phyloP scores from a whole-genome alignment of 306 rosid species.

The Alnus rubra region DNA sequence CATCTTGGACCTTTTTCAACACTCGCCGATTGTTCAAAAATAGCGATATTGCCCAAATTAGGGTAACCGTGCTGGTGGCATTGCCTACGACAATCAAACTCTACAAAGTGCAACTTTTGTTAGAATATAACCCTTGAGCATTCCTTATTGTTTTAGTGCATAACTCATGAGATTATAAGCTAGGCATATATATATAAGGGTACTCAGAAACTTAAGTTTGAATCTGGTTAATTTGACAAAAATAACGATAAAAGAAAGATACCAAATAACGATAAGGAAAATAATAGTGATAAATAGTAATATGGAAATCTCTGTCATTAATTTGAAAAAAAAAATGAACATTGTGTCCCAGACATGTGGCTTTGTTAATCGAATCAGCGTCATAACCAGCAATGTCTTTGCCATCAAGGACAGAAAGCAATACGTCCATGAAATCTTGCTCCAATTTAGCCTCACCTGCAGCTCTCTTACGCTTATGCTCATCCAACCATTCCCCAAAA shows the following conservation, averaged over 20 bases:
- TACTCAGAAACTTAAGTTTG: too few relatives aligned
- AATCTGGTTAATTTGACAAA: too few relatives aligned
- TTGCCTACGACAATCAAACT: background rate
- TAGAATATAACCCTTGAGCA: background rate
- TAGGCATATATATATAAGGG: too few relatives aligned
- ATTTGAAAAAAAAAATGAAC: background rate
- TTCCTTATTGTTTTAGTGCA: too few relatives aligned
- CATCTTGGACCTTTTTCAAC: slow-evolving; percentile 9
- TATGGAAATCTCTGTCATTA: too few relatives aligned
- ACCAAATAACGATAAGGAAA: too few relatives aligned
- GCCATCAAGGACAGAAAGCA: slow-evolving; percentile 19
- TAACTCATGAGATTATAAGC: too few relatives aligned
- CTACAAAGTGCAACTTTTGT: background rate
- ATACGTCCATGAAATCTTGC: slow-evolving; percentile 46
- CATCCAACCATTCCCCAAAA: slow-evolving; percentile 41
- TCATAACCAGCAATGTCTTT: slow-evolving; percentile 31
- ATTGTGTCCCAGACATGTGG: slow-evolving; percentile 43
- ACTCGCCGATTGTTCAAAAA: background rate
- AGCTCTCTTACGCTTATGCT: slow-evolving; percentile 36
- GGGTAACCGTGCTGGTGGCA: background rate
- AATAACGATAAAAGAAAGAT: too few relatives aligned
- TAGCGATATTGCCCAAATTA: background rate
- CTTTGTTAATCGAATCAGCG: slow-evolving; percentile 44
- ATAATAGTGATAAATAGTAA: too few relatives aligned
- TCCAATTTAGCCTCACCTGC: background rate